Base-by-base conservation (phyloP, 2,329 filamentous ascomycete species). In the Mycosphaerella sp. region DNA sequence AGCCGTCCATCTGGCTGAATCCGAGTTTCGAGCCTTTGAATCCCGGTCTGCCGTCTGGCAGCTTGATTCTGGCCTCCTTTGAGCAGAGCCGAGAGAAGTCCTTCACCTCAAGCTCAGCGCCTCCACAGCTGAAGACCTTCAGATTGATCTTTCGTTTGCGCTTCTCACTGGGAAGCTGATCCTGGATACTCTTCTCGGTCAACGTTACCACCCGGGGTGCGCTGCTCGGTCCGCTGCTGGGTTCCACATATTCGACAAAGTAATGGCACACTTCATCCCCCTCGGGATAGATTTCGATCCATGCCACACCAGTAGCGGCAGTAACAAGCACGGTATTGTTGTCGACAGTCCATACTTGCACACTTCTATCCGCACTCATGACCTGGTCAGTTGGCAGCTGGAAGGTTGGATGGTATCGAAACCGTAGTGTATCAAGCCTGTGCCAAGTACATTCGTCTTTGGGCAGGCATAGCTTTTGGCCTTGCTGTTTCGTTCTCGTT, bases 381-480 rank as follows among this genome's bases (percentile, higher is more conserved):
- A 80, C 73, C 4, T 80, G 73, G 64, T 97, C 93, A 53, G 83
- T 85, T 0, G 91, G 89, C 49, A 95, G 79, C 51, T 84, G 80
- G 76, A 98, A 97, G 69, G 88, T 90, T 3, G 91, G 89, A 67
- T 98, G 93, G 62, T 85, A 86, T 60, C 90, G 85, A 74, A 96
- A 95, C 39, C 90, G 87, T 49, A 98, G 77, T 51, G 84, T 84
- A 70, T 97, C 93, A 6, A 97, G 79, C 54, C 91, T 82, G 71
- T 96, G 91, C 92, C 92, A 97, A 26, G 78, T 79, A 69, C 91
- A 95, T 72, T 97, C 93, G 62, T 96, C 89, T 45, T 84, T 80
- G 32, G 82, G 82, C 42, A 86, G 70, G 41, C 90, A 86, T 6
- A 89, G 72, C 3, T 86, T 85, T 56, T 80, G 72, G 2, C 91